These are phyloP conservation scores for Penicillium sp. DNA, from an alignment of 2,329 filamentous ascomycete genomes.

Conservation along the genomic window DNA sequence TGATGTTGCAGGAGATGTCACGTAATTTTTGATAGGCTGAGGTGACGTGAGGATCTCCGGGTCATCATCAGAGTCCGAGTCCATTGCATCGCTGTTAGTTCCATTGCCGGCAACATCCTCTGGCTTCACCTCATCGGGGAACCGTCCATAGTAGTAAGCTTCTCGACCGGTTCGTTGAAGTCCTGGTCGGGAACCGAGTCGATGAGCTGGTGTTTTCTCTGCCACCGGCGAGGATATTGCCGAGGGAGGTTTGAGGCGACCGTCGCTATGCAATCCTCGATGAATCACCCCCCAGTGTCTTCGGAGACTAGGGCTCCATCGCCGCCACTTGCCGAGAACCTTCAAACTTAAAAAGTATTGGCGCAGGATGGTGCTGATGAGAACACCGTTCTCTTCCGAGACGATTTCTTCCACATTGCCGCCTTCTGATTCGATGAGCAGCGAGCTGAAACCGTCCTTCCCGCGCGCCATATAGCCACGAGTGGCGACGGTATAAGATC, in stretches of 20 bases:
- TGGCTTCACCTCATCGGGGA: conserved; percentile 16
- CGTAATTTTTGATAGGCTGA: conserved; percentile 30
- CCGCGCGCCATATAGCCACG: conserved; percentile 84
- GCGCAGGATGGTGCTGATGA: conserved; percentile 78
- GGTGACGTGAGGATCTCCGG: conserved; percentile 35
- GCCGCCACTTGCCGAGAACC: conserved; percentile 72
- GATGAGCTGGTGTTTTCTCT: conserved; percentile 19
- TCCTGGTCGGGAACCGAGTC: conserved; percentile 12
- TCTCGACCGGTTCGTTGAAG: conserved; percentile 19
- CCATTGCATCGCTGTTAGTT: conserved; percentile 31
- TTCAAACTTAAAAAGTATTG: conserved; percentile 88
- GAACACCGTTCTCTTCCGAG: conserved; percentile 76
- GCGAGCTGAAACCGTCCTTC: conserved; percentile 74
- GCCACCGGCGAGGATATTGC: conserved; percentile 23
- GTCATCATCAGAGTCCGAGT: conserved; percentile 40
- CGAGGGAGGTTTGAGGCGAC: conserved; percentile 44
- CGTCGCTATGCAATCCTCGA: conserved; percentile 50
- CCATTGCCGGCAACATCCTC: neutral
- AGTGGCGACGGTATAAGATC: conserved; percentile 67
- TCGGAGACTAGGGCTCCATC: conserved; percentile 58
- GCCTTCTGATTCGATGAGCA: conserved; percentile 70
- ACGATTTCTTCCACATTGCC: conserved; percentile 72
- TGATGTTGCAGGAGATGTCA: conserved; percentile 34
- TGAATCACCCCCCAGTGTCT: conserved; percentile 64
- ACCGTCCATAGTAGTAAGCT: conserved; percentile 29